Percentiles rank a stretch among this genome's conserved stretches.
Evolutionary conservation across 2,329 filamentous ascomycete genomes (phyloP).

Genomic region (Monosporascus cannonballus): DNA sequence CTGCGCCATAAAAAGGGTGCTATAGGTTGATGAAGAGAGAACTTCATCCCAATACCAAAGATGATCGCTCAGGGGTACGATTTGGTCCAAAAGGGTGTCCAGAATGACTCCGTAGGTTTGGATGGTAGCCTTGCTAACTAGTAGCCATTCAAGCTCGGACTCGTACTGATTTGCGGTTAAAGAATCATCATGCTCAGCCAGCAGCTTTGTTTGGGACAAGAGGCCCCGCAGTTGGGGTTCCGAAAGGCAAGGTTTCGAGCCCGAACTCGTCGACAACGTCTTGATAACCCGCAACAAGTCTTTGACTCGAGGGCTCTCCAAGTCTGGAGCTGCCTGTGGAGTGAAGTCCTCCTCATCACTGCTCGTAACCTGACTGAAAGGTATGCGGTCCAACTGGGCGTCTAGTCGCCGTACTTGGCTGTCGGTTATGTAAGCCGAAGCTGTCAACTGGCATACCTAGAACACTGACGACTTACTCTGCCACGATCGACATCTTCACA

Average conservation of each 20-base stretch:
- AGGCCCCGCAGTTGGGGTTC: constrained; percentile 53
- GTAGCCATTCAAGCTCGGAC: constrained; percentile 80
- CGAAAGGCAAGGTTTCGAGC: constrained; percentile 56
- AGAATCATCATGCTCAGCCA: constrained; percentile 26
- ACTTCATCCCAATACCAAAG: constrained; percentile 96
- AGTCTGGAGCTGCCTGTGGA: constrained; percentile 30
- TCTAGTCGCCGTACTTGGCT: constrained; percentile 59
- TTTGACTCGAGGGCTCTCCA: constrained; percentile 49
- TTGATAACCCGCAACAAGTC: constrained; percentile 64
- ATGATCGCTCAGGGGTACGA: constrained; percentile 76
- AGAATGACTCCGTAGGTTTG: constrained; percentile 81
- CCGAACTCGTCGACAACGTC: constrained; percentile 63
- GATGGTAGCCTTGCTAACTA: constrained; percentile 86
- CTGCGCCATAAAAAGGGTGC: constrained; percentile 78
- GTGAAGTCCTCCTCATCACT: constrained; percentile 29
- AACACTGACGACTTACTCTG: constrained; percentile 35
- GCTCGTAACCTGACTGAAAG: constrained; percentile 38
- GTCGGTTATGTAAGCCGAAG: constrained; percentile 10
- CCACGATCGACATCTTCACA: constrained; percentile 38
- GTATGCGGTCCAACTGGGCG: constrained; percentile 59
- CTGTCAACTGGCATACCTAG: background rate
- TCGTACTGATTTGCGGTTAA: constrained; percentile 47
- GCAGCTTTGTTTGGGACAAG: constrained; percentile 57
- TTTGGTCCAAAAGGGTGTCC: constrained; percentile 72
- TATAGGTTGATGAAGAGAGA: constrained; percentile 69